Evolutionary conservation across 2,329 filamentous ascomycete species (phyloP), one percentile per base, ranked within the genome.

Genomic region (Leptographium galeiforme): DNA sequence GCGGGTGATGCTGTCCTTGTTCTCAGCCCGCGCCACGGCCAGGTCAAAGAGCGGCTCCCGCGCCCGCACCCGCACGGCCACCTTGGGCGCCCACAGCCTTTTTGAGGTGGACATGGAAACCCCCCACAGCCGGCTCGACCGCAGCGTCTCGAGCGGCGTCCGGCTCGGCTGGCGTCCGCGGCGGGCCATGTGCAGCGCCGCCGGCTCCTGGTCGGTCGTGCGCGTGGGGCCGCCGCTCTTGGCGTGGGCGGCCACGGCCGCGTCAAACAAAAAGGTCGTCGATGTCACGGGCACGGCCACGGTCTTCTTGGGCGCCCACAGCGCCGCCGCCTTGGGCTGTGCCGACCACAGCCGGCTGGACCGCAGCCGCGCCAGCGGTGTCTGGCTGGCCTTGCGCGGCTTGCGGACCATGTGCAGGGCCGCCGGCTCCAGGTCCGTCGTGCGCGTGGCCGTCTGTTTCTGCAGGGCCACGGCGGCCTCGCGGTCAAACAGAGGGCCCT

Each of bases 361-460:
- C 8, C 10, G 32, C 18, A 54, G 50, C 41, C 44, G 18, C 2
- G 30, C 32, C 34, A 45, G 30, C 5, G 18, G 44, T 8, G 6
- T 6, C 8, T 18, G 19, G 4, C 7, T 30, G 13, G 33, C 25
- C 4, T 54, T 50, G 10, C 65, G 65, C 18, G 62, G 55, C 52
- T 61, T 64, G 47, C 63, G 64, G n/a, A 51, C 51, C 59, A 67
- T 64, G 34, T 54, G 51, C 30, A 66, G 57, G 16, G 64, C 68
- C 36, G 65, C 60, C 6, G 58, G 59, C 33, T 59, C 56, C 33
- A 47, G 41, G 16, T 48, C 19, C 2, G 59, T 62, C 5, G 56
- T 58, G 39, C 61, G 59, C 19, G 50, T 47, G 19, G 55, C 25
- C 25, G 43, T 48, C 33, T 14, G 25, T 36, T 52, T 16, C 51